These are phyloP conservation scores for Lyophyllum decastes DNA, from an alignment of 768 basidiomycete genomes.

Conservation along the genomic window DNA sequence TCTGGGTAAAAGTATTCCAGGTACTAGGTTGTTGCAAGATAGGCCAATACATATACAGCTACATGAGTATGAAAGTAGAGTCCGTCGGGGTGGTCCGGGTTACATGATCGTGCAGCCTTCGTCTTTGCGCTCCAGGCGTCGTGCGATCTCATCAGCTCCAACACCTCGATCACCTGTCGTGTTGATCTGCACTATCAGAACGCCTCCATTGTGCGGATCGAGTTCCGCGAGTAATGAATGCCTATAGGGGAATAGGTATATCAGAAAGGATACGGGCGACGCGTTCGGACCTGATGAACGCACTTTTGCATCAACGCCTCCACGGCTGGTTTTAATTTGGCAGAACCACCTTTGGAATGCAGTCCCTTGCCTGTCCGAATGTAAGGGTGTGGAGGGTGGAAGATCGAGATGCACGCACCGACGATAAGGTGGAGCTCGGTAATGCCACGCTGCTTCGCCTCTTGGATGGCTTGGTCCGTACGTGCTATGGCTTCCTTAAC, in stretches of 20 bases:
- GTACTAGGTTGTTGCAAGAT: background rate
- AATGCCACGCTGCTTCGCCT: slow-evolving; percentile 65
- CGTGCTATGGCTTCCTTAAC: slow-evolving; percentile 87
- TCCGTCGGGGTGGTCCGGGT: background rate
- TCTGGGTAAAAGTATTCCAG: background rate
- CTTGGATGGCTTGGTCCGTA: slow-evolving; percentile 69
- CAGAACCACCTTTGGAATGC: slow-evolving; percentile 73
- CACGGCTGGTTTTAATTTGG: slow-evolving; percentile 92
- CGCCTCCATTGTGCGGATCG: slow-evolving; percentile 82
- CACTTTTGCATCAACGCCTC: slow-evolving; percentile 85
- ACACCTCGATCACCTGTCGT: slow-evolving; percentile 40
- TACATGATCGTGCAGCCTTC: slow-evolving; percentile 76
- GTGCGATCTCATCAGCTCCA: slow-evolving; percentile 58
- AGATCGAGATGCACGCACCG: slow-evolving; percentile 46
- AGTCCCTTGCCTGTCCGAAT: slow-evolving; percentile 72
- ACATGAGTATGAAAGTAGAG: background rate
- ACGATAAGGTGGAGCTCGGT: slow-evolving; percentile 79
- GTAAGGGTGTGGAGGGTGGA: background rate
- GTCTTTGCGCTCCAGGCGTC: slow-evolving; percentile 50
- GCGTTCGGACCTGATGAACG: slow-evolving; percentile 15
- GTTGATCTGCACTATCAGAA: slow-evolving; percentile 76
- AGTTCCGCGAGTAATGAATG: slow-evolving; percentile 70
- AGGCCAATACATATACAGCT: background rate
- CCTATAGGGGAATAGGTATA: slow-evolving; percentile 39
- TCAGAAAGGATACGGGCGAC: background rate